Conservation (phyloP, 1,284 basidiomycete species). For the Thelephora terrestris region DNA sequence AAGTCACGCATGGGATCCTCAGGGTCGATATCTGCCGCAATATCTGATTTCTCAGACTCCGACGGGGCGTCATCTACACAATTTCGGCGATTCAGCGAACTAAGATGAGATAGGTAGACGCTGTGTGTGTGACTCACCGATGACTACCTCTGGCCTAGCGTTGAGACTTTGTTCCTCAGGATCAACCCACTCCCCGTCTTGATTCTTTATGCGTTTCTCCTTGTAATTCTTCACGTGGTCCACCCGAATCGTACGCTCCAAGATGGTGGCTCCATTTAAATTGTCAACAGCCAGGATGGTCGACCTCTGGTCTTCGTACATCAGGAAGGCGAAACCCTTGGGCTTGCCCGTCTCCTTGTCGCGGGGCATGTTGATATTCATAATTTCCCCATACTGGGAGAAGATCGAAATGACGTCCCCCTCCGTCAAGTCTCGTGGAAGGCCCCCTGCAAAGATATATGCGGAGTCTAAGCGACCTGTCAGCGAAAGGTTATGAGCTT, state of each 20-base stretch:
- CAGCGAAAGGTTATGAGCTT: neutral
- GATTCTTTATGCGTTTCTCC: conserved; percentile 72
- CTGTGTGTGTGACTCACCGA: conserved; percentile 37
- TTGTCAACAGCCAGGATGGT: conserved; percentile 98
- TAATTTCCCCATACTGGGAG: conserved; percentile 96
- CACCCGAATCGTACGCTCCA: conserved; percentile 81
- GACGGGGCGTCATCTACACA: conserved; percentile 42
- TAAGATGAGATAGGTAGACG: neutral
- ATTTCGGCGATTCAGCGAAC: neutral
- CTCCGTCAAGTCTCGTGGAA: conserved; percentile 83
- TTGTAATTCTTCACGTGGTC: conserved; percentile 95
- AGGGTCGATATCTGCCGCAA: conserved; percentile 72
- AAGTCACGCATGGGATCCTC: conserved; percentile 98
- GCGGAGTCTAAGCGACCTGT: conserved; percentile 59
- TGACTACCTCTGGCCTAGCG: conserved; percentile 63
- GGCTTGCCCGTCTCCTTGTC: conserved; percentile 86
- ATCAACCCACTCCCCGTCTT: conserved; percentile 85
- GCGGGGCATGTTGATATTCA: conserved; percentile 90
- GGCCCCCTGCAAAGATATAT: conserved; percentile 87
- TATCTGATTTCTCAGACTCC: conserved; percentile 50
- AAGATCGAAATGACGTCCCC: conserved; percentile 97
- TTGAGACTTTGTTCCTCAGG: conserved; percentile 79
- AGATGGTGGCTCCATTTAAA: conserved; percentile 87
- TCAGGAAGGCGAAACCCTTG: conserved; percentile 91
- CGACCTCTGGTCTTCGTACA: conserved; percentile 98